Base-by-base conservation (phyloP, 495 filamentous ascomycete species). In the Massariosphaeria phaeospora region DNA sequence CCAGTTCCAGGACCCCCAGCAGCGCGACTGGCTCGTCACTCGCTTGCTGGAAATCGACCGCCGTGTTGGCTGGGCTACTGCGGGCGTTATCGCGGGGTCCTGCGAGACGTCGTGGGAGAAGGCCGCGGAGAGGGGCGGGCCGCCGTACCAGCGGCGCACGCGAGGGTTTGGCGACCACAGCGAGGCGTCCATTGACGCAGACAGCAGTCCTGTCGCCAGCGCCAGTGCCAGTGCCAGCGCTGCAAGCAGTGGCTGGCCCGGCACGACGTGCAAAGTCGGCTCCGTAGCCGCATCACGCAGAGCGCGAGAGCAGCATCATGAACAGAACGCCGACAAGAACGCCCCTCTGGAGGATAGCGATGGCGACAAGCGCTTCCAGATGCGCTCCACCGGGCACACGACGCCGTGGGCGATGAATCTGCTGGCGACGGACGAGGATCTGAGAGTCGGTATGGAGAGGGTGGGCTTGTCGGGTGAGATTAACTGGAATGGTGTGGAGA, bases 21-120 rank as follows among this genome's bases (percentile, higher is more conserved):
- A 97, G 65, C 80, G 93, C 1, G 75, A 76, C 33, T 95, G 88
- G 87, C 76, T 81, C 0, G 77, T 95, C 55, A 72, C 74, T 27
- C 82, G 85, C 13, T 72, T 97, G 17, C 78, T 79, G 50, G 80
- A 88, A 65, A 81, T 96, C 30, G 79, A 85, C 2, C 82, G 84
- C 5, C 72, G 93, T 31, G 95, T 89, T 0, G 93, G 93, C 0
- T 97, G 88, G 86, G 84, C 89, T 61, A 85, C 82, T 1, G 84
- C 88, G 18, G 76, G 81, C 31, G 77, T 88, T 29, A 89, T 96
- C 51, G 86, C 88, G 10, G 69, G 78, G 39, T 89, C 89, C 2
- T 96, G 89, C 68, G 90, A 96, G 67, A 81, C 77, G 11, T 78
- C 82, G 3, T 98, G 93, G 93, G 74, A 79, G 36, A 82, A 80